Evolutionary conservation across 176 grass and related monocot genomes (phyloP), one percentile per base, ranked within the genome.

Genomic region (Luzula sylvatica): DNA sequence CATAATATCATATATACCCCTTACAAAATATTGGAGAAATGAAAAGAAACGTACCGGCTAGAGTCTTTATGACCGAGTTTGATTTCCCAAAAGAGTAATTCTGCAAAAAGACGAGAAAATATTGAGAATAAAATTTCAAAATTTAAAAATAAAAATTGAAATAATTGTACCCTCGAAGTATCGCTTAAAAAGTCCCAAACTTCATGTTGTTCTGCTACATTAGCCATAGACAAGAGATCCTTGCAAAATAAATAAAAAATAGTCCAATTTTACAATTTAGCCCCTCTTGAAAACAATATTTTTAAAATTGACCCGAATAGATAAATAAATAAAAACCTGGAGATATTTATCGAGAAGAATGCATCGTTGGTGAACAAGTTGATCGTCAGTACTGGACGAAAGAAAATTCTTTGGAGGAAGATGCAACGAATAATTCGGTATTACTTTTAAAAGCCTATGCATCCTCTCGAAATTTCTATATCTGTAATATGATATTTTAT

Each of bases 31-130:
- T 24, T n/a, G 24, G 18, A 45, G 3, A 25, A 48, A 26, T 27
- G n/a, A 14, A 60, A 52, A 52, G 26, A 48, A 58, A 66, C 81
- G 65, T 66, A 98, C 92, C 92, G 50, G 86, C 85, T 56, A 98
- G 67, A 8, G 78, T 90, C 79, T 98, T 98, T 65, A 98, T 87
- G 66, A 87, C 86, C 25, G 92, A 90, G 15, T 77, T 65, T 26
- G 92, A 98, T 63, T 98, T 98, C 73, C 92, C 92, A 72, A 74
- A 81, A 63, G 92, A 98, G 56, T 98, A 98, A 65, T 80, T 98
- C 92, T 98, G 80, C 60, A 73, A 57, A 72, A 43, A 15, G 23
- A n/a, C n/a, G n/a, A 82, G 51, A 71, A 32, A 32, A 32, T 3
- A 32, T 32, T 8, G 8, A 8, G 29, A 32, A 32, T 32, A 32